Evolutionary conservation across 805 yeast genomes (phyloP), one percentile per base, ranked within the genome.

Genomic region (Metschnikowia borealis): DNA sequence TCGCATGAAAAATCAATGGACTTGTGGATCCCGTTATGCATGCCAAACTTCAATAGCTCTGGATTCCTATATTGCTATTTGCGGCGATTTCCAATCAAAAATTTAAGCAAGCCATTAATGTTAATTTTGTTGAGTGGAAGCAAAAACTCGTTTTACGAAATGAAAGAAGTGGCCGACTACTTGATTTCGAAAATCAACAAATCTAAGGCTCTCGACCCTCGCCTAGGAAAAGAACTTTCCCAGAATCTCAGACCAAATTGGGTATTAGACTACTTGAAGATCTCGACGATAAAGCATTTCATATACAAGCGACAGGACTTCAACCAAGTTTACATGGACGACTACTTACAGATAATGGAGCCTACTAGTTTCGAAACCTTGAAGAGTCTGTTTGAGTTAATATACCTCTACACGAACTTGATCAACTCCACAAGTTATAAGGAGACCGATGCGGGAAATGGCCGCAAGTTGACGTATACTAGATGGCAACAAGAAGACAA

Each of bases 1-100:
- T 62, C 59, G 8, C 32, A 31, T 2, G 50, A 48, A 59, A 54
- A 78, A 56, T 62, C 74, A 50, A 87, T 87, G 57, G 97, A 91
- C 61, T 80, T 89, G 51, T 94, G 98, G 98, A 80, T 88, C 11
- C 99, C 99, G 0, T 75, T 92, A 0, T 92, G 99, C 66, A 75
- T 92, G 64, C 96, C 98, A 0, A 82, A 87, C 57, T 92, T 92
- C 71, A 92, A 94, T 62, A 71, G 89, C 1, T 83, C 83, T 55
- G 99, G 99, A 8, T 94, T 91, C 60, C 68, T 92, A 5, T 87
- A 94, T 62, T 83, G 89, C 11, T 89, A 86, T 60, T 86, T 90
- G 40, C 83, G 82, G 50, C 60, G 55, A 26, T 60, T 70, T 34
- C 54, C 57, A 18, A 47, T 70, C 34, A 35, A 50, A 50, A 13